Percentiles rank a stretch among this genome's conserved stretches.
phyloP scores from a whole-genome alignment of 2,329 filamentous ascomycete genomes.

The Aspergillus quadrilineatus region DNA sequence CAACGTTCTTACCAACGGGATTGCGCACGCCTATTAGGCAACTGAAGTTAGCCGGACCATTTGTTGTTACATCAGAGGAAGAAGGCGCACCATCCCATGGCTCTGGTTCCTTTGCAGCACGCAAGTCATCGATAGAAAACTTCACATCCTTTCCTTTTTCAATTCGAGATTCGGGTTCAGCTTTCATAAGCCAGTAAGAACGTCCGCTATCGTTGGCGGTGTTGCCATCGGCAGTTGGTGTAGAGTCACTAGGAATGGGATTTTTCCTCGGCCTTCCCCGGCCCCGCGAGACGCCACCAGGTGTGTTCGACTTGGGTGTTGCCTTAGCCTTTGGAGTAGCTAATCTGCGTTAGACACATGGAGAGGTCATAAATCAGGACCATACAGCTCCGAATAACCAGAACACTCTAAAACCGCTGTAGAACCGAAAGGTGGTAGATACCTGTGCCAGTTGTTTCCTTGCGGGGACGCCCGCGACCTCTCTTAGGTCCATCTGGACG shows the following conservation, averaged over 20 bases:
- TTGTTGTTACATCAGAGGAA: constrained; percentile 15
- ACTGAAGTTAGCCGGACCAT: constrained; percentile 8
- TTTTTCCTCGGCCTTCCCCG: constrained; percentile 28
- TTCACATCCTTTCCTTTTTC: constrained; percentile 86
- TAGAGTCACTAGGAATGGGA: constrained; percentile 15
- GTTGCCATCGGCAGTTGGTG: constrained; percentile 14
- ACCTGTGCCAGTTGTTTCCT: constrained; percentile 23
- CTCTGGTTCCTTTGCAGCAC: constrained; percentile 70
- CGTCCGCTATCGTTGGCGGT: constrained; percentile 25
- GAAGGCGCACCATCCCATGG: constrained; percentile 78
- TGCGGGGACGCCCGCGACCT: constrained; percentile 35
- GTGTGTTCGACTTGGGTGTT: constrained; percentile 16
- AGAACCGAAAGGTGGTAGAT: background rate
- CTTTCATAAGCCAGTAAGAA: constrained; percentile 79
- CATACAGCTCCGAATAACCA: background rate
- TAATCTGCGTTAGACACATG: constrained; percentile 8
- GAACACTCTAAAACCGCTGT: background rate
- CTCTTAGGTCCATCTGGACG: constrained; percentile 31
- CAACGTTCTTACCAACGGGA: constrained; percentile 35
- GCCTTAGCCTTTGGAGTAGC: constrained; percentile 13
- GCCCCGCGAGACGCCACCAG: constrained; percentile 23
- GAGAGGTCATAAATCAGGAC: background rate
- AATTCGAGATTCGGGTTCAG: constrained; percentile 80
- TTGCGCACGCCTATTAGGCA: constrained; percentile 45
- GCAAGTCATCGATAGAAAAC: constrained; percentile 91